These are phyloP conservation scores for Desmodesmus armatus DNA, from an alignment of 139 green algal genomes.

Conservation along the genomic window DNA sequence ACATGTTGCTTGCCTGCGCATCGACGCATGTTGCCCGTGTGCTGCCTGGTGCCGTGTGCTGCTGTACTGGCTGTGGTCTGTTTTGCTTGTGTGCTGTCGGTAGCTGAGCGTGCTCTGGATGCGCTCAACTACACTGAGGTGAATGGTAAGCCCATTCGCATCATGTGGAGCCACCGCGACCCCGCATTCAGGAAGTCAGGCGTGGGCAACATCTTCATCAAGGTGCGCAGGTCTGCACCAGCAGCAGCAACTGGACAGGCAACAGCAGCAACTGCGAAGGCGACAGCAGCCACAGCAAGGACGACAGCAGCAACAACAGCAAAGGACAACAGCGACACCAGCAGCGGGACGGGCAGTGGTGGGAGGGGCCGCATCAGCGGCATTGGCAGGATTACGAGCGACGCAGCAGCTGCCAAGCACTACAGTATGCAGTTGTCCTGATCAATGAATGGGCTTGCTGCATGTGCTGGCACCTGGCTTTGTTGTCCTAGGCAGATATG, in stretches of 20 bases:
- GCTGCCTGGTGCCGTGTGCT: not conserved
- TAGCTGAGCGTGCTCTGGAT: constrained; percentile 89
- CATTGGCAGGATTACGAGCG: no score
- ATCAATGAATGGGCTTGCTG: no score
- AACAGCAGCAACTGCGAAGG: no score
- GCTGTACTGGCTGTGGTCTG: not conserved
- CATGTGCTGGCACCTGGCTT: no score
- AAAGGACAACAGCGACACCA: no score
- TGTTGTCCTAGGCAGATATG: no score
- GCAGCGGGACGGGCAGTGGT: not conserved
- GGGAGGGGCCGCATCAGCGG: not conserved
- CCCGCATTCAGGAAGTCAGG: constrained; percentile 73
- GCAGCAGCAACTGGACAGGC: constrained; percentile 3
- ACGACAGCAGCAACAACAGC: no score
- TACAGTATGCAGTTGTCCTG: no score
- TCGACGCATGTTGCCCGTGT: not conserved
- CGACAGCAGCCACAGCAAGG: no score
- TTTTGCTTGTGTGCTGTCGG: not conserved
- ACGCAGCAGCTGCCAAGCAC: no score
- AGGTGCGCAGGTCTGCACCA: constrained; percentile 58
- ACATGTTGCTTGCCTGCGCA: not conserved
- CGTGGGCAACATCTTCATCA: constrained; percentile 91
- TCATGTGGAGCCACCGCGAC: constrained; percentile 95
- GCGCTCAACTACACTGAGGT: constrained; percentile 92
- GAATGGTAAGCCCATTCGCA: constrained; percentile 90